Evolutionary conservation across 331 rosid genomes (phyloP).

Genomic region (Rhamnella rubrinervis): DNA sequence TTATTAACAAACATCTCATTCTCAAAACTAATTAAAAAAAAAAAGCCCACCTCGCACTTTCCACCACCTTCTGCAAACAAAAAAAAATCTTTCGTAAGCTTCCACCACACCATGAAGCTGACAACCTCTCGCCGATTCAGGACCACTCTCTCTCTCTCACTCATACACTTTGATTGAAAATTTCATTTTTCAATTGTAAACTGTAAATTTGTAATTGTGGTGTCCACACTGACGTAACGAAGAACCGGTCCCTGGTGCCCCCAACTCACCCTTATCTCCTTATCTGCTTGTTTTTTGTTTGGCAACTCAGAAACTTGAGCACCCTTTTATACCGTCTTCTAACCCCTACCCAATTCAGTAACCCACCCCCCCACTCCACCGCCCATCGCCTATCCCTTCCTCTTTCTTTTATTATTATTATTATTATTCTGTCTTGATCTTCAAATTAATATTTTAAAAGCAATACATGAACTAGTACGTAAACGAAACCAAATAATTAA

Average conservation of each 20-base stretch:
- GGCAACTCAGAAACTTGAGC: background rate
- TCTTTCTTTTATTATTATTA: no score
- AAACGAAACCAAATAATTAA: no score
- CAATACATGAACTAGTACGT: no score
- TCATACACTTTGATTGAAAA: constrained; percentile 11
- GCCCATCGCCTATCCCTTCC: no score
- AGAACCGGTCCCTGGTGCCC: constrained; percentile 33
- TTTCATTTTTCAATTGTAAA: background rate
- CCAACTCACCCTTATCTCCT: constrained; percentile 55
- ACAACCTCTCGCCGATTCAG: constrained; percentile 22
- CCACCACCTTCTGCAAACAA: constrained; percentile 7
- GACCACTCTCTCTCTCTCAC: background rate
- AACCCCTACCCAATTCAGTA: background rate
- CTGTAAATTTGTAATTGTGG: constrained; percentile 22
- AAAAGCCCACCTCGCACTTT: background rate
- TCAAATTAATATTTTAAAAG: no score
- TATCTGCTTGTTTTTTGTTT: constrained; percentile 37
- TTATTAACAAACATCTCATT: background rate
- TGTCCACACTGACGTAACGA: constrained; percentile 32
- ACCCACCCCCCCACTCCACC: no score
- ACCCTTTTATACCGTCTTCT: background rate
- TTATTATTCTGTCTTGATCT: no score
- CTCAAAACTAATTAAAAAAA: background rate
- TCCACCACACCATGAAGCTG: constrained; percentile 28
- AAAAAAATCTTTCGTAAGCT: constrained; percentile 9